Percentiles rank a stretch among this genome's conserved stretches.
phyloP scores from a whole-genome alignment of 257 asterid species.

The Solanum pimpinellifolium region DNA sequence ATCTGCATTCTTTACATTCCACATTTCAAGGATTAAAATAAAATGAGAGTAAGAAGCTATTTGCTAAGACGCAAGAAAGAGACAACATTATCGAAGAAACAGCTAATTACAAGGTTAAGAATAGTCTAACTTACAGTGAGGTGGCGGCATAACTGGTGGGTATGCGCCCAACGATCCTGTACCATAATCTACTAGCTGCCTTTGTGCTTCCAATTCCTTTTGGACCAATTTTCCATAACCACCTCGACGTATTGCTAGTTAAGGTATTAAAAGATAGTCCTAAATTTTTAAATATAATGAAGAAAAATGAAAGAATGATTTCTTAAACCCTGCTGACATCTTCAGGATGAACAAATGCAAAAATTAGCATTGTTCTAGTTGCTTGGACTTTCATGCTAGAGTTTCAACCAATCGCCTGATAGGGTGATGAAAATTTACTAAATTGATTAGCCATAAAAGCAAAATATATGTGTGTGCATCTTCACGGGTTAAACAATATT shows the following conservation, averaged over 20 bases:
- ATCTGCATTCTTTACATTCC: background rate
- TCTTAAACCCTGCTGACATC: background rate
- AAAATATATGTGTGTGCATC: background rate
- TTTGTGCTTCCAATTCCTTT: constrained; percentile 87
- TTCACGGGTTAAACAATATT: background rate
- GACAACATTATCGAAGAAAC: background rate
- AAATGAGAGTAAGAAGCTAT: background rate
- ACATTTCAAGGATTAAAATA: background rate
- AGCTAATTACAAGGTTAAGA: background rate
- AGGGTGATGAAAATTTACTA: background rate
- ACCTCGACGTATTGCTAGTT: constrained; percentile 74
- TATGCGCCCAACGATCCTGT: constrained; percentile 68
- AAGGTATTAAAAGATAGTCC: constrained; percentile 19
- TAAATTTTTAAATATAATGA: background rate
- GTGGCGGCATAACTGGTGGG: constrained; percentile 43
- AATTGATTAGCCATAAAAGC: background rate
- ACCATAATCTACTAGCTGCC: constrained; percentile 92
- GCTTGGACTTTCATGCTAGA: background rate
- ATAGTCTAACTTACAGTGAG: constrained; percentile 46
- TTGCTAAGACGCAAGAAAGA: background rate
- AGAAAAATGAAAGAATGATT: background rate
- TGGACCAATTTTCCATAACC: constrained; percentile 96
- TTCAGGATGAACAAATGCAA: background rate
- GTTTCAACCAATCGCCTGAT: background rate
- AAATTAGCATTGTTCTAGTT: background rate